Conservation (phyloP, 2,329 filamentous ascomycete species). For the Scorias spongiosa region DNA sequence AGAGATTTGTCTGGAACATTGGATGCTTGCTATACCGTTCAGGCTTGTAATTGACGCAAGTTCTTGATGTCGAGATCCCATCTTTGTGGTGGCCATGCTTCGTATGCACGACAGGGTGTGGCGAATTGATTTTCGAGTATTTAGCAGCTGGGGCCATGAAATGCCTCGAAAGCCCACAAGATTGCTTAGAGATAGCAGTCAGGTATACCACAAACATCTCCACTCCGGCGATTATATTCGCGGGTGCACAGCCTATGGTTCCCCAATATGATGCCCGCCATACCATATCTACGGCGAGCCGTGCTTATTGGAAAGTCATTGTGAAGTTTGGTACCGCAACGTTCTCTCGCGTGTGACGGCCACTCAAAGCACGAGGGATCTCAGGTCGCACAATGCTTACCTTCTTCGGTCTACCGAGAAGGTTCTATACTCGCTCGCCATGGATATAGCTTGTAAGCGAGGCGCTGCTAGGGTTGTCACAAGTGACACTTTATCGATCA, state of each 20-base stretch:
- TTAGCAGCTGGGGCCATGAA: too few species aligned
- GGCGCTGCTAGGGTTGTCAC: too few species aligned
- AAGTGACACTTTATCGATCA: too few species aligned
- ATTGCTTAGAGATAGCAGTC: neutral
- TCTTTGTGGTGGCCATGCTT: too few species aligned
- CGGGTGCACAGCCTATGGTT: neutral
- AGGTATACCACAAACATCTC: neutral
- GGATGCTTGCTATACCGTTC: too few species aligned
- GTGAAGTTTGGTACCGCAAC: neutral
- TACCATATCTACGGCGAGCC: neutral
- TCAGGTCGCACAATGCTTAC: neutral
- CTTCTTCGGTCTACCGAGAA: neutral
- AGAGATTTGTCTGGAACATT: too few species aligned
- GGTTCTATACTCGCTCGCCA: neutral
- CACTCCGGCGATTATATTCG: neutral
- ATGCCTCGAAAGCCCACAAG: neutral
- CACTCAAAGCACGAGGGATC: neutral
- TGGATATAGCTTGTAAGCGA: neutral
- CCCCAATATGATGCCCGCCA: neutral
- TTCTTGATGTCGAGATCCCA: too few species aligned
- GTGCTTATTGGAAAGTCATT: neutral
- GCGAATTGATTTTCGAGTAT: too few species aligned
- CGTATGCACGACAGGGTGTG: too few species aligned
- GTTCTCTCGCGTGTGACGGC: neutral
- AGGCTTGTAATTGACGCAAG: too few species aligned